Base-by-base conservation (phyloP, 192 early-diverging fungal species). In the Coemansia sp. region DNA sequence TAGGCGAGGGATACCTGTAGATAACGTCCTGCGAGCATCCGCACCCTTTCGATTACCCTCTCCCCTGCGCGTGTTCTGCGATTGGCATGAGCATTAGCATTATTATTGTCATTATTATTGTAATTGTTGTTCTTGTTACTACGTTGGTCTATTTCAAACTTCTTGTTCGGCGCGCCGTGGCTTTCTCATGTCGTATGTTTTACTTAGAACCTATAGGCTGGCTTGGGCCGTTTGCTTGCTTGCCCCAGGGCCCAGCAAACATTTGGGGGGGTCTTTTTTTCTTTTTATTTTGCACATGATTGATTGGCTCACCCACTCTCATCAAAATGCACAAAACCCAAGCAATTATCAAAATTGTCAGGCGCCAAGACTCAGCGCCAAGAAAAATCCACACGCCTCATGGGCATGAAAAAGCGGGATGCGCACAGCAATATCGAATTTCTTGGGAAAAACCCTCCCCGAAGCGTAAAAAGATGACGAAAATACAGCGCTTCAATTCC, bases 1-100 rank as follows among this genome's bases (percentile, higher is more conserved):
- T 73, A n/a, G 59, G 64, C 50, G 71, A 73, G 50, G 60, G 65
- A 21, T 73, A 73, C 39, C 59, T 66, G 19, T 72, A 66, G 37
- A 39, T 18, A 0, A 53, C n/a, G 39, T 32, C 32, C 32, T 32
- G 32, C 32, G 52, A 10, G 13, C 58, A 60, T 39, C 40, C 15
- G 58, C 4, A 15, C 58, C 16, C 0, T 1, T 5, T 60, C 9
- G 32, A 57, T 38, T 6, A 4, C 32, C 32, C 49, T 57, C 21
- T 57, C 56, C 56, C 37, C 21, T n/a, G 13, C 21, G 23, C 39
- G 19, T 21, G 49, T 10, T 8, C n/a, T 7, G 50, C 50, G 50
- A 21, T 21, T 2, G 1, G 52, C 18, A 54, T 19, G 0, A 26
- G 32, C 4, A 32, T 32, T 32, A 32, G 1, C 32, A 32, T 32